Conservation (phyloP, 164 flowering plant species). For the Tetrastigma voinierianum region DNA sequence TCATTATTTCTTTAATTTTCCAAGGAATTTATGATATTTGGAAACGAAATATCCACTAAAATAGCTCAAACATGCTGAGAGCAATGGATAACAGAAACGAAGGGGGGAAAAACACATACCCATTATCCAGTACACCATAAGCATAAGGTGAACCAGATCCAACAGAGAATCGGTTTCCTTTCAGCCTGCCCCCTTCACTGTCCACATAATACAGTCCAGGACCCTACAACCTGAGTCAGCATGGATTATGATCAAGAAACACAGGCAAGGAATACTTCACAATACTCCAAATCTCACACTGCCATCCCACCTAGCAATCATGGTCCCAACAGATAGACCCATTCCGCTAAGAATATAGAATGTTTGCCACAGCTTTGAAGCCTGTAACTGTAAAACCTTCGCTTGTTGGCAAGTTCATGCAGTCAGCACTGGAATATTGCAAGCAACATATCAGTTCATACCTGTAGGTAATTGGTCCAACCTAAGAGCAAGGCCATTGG, state of each 20-base stretch:
- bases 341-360: constrained; percentile 90
- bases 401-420: constrained; percentile 95
- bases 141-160: constrained; percentile 99
- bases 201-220: constrained; percentile 96
- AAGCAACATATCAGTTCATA: background rate
- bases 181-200: constrained; percentile 95
- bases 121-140: constrained; percentile 88
- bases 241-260: too few relatives aligned
- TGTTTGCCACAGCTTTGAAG: constrained; percentile 94
- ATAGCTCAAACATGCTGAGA: background rate
- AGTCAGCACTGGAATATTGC: constrained; percentile 62
- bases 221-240: constrained; percentile 55
- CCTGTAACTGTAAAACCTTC: constrained; percentile 93
- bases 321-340: constrained; percentile 97
- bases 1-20: too few relatives aligned
- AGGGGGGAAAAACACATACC: constrained; percentile 35
- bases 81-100: background rate
- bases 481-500: too few relatives aligned
- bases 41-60: background rate
- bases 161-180: constrained; percentile 87
- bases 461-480: too few relatives aligned
- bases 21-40: too few relatives aligned
- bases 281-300: constrained; percentile 39
- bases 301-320: constrained; percentile 99
- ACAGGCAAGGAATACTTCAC: too few relatives aligned